Base-by-base conservation (phyloP, 2,329 filamentous ascomycete genomes). In the Fusarium tricinctum region DNA sequence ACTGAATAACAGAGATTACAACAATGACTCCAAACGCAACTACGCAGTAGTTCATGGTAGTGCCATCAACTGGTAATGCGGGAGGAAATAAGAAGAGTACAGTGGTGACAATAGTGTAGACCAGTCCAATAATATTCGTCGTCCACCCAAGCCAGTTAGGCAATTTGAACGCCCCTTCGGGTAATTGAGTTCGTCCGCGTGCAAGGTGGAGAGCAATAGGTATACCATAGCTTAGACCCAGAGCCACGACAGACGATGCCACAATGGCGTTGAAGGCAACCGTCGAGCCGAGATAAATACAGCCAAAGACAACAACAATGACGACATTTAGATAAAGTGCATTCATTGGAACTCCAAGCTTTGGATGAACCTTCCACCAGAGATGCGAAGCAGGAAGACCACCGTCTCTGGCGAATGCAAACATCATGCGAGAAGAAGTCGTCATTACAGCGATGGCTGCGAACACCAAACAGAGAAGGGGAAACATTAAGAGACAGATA, bases 71-170 rank as follows among this genome's bases (percentile, higher is more conserved):
- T 1, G 89, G 90, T 4, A 89, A 71, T 1, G 82, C 84, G 0
- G 91, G 90, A 2, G 91, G 91, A 74, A 93, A 92, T 30, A 92
- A 81, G 77, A 93, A 93, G 0, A 93, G 82, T 0, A 93, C 87
- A 0, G 89, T 92, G 0, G 90, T 92, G 7, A 93, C 78, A 10
- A 86, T 77, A 3, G 90, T 87, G 73, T 91, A 93, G 0, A 81
- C 81, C 20, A 93, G 79, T 2, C 90, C 90, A 28, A 76, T 69
- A 8, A 72, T 68, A 39, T 81, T 76, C 3, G 66, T 61, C 1
- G 69, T 74, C 80, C 80, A 82, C 8, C 80, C 80, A 2, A 81
- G 63, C 72, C 74, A 77, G 7, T 50, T 53, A 0, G 75, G 72
- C 9, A 82, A 67, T 22, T 74, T 75, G 65, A 81, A 82, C 0